phyloP scores from a whole-genome alignment of 2,329 filamentous ascomycete genomes.

The Exserohilum turcica region DNA sequence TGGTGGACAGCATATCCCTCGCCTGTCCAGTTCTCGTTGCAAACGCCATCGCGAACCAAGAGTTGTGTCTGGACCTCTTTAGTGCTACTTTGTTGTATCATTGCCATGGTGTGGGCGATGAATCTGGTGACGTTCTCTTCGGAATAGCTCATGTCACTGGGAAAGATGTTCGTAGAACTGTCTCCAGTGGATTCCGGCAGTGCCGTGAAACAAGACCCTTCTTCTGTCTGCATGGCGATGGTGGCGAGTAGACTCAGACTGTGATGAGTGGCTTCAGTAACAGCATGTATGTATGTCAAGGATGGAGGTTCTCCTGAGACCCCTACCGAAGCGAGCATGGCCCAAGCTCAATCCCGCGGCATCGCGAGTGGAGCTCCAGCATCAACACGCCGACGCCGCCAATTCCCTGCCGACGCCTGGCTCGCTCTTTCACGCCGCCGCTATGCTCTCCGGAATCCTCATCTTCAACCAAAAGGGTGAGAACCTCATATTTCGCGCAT shows the following conservation, averaged over 20 bases:
- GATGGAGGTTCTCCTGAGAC: slow-evolving; percentile 8
- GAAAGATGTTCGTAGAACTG: neutral
- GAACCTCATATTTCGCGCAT: slow-evolving; percentile 98
- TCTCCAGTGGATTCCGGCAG: neutral
- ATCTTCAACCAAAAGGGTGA: slow-evolving; percentile 99
- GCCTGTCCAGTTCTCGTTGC: neutral
- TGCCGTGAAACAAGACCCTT: neutral
- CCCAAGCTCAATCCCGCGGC: slow-evolving; percentile 21
- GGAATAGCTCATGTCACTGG: neutral
- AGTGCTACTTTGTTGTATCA: neutral
- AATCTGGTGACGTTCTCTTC: neutral
- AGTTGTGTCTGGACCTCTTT: neutral
- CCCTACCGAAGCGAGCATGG: slow-evolving; percentile 5
- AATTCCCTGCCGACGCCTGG: slow-evolving; percentile 10
- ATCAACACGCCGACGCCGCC: slow-evolving; percentile 11
- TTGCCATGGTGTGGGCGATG: neutral
- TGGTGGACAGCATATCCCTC: neutral
- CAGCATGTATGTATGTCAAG: too few species aligned
- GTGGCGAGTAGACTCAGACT: neutral
- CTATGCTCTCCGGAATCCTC: slow-evolving; percentile 94
- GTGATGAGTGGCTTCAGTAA: too few species aligned
- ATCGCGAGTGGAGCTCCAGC: slow-evolving; percentile 15
- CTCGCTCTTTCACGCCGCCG: slow-evolving; percentile 7
- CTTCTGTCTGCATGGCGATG: neutral
- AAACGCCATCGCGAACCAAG: neutral